phyloP scores from a whole-genome alignment of 352 stramenopile genomes.

The Pythium graminicola region DNA sequence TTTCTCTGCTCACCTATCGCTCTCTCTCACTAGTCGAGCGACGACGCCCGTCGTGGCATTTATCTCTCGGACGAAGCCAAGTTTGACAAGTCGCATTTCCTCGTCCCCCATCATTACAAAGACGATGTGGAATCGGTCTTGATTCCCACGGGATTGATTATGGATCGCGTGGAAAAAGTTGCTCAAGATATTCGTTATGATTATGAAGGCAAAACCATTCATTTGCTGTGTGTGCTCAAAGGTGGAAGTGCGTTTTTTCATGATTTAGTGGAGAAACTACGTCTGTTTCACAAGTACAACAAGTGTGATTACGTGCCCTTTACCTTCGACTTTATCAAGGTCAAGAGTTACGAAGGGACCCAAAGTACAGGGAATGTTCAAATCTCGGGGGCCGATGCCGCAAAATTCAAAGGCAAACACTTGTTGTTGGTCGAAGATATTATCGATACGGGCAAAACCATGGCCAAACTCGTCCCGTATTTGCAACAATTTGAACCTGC shows the following conservation, averaged over 20 bases:
- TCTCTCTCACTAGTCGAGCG: constrained; percentile 8
- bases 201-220: constrained; percentile 86
- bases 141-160: constrained; percentile 86
- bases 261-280: constrained; percentile 77
- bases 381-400: constrained; percentile 79
- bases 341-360: constrained; percentile 93
- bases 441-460: constrained; percentile 95
- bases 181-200: constrained; percentile 87
- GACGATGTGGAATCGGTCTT: constrained; percentile 78
- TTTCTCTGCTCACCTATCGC: background rate
- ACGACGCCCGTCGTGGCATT: constrained; percentile 43
- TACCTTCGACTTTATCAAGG: constrained; percentile 92
- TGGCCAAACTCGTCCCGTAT: constrained; percentile 86
- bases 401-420: constrained; percentile 86
- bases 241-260: constrained; percentile 88
- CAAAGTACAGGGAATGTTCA: constrained; percentile 89
- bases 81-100: constrained; percentile 71
- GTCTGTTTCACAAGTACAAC: constrained; percentile 84
- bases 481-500: constrained; percentile 73
- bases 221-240: constrained; percentile 91
- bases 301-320: constrained; percentile 87
- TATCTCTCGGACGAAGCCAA: constrained; percentile 49
- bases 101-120: constrained; percentile 79
- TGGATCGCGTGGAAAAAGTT: constrained; percentile 89
- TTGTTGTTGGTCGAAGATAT: constrained; percentile 97